Evolutionary conservation across 2,329 filamentous ascomycete genomes (phyloP).

Genomic region (Sclerotinia subarctica): DNA sequence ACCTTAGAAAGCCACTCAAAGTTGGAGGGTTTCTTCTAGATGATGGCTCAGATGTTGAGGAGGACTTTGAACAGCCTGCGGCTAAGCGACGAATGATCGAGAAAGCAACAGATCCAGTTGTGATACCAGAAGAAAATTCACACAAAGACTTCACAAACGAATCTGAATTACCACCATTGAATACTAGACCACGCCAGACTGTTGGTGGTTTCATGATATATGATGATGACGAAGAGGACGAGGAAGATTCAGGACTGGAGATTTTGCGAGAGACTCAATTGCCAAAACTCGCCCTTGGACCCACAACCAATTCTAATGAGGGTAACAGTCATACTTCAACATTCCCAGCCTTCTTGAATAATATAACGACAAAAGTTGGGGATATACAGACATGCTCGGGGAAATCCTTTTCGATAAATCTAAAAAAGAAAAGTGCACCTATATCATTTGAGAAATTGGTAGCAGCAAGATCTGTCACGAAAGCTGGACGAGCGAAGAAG

Average conservation of each 20-base stretch:
- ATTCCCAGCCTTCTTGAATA: slow-evolving; percentile 31
- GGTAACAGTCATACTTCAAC: background rate
- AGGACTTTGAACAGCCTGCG: slow-evolving; percentile 40
- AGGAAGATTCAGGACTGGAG: slow-evolving; percentile 7
- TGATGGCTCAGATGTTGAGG: slow-evolving; percentile 43
- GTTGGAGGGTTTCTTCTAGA: slow-evolving; percentile 47
- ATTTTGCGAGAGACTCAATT: slow-evolving; percentile 8
- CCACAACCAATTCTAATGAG: background rate
- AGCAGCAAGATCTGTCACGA: slow-evolving; percentile 62
- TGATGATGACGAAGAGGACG: slow-evolving; percentile 22
- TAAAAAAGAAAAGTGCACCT: slow-evolving; percentile 47
- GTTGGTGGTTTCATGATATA: slow-evolving; percentile 25
- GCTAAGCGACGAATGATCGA: slow-evolving; percentile 47
- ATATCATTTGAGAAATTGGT: slow-evolving; percentile 65
- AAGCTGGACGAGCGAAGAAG: slow-evolving; percentile 65
- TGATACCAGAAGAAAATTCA: background rate
- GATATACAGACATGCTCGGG: slow-evolving; percentile 44
- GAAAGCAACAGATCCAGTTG: slow-evolving; percentile 1
- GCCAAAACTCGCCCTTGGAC: slow-evolving; percentile 5
- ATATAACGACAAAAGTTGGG: slow-evolving; percentile 24
- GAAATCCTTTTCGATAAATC: slow-evolving; percentile 52
- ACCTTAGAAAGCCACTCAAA: slow-evolving; percentile 38
- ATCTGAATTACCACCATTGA: background rate
- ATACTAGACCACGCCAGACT: slow-evolving; percentile 8
- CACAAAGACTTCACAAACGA: slow-evolving; percentile 1